phyloP scores from a whole-genome alignment of 2,329 filamentous ascomycete species.

The Stemphylium vesicarium region DNA sequence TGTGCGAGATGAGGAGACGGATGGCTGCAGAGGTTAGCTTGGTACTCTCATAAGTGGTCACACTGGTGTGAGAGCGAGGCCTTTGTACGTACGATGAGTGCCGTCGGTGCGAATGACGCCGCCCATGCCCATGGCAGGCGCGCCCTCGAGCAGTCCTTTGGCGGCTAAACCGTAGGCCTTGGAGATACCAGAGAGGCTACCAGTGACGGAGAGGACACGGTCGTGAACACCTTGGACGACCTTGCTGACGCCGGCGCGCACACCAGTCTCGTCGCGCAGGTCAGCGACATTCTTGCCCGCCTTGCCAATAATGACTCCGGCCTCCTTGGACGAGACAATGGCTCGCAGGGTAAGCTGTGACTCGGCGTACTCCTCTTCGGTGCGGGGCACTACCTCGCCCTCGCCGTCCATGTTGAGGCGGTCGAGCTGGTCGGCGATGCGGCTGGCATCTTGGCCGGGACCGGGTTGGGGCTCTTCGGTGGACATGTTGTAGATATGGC shows the following conservation, averaged over 20 bases:
- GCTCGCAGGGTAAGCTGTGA: conserved; percentile 92
- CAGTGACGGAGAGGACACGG: conserved; percentile 93
- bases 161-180: conserved; percentile 94
- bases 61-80: background rate
- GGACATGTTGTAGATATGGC: conserved; percentile 51
- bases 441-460: conserved; percentile 42
- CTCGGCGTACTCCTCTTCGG: conserved; percentile 95
- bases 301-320: conserved; percentile 98
- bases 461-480: conserved; percentile 47
- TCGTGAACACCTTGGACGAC: conserved; percentile 97
- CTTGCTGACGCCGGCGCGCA: conserved; percentile 98
- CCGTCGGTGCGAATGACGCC: conserved; percentile 82
- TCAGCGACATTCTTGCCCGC: conserved; percentile 98
- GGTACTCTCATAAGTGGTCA: background rate
- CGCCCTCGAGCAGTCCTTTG: conserved; percentile 88
- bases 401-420: conserved; percentile 49
- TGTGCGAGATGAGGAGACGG: conserved; percentile 97
- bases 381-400: conserved; percentile 82
- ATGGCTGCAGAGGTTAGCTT: conserved; percentile 68
- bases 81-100: conserved; percentile 80
- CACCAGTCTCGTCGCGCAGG: conserved; percentile 94
- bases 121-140: conserved; percentile 94
- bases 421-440: conserved; percentile 52
- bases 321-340: conserved; percentile 98
- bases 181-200: conserved; percentile 84